Conservation (phyloP, 768 basidiomycete genomes). For the Tricholoma sp. region DNA sequence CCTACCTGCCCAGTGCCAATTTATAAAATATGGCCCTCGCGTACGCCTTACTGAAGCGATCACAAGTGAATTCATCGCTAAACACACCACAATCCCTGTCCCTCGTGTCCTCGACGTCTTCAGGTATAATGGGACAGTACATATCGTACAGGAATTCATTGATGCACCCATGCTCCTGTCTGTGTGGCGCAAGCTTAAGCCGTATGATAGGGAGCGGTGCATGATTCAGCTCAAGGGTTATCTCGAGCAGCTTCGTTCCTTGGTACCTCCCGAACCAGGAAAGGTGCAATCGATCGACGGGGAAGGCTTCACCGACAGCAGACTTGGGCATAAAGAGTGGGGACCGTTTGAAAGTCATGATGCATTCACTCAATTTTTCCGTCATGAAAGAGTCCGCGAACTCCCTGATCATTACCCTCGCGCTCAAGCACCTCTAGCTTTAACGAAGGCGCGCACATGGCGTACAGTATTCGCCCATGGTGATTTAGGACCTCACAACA, state of each 20-base stretch:
- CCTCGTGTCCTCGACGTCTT: constrained; percentile 13
- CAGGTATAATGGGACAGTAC: constrained; percentile 2
- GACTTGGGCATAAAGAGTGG: constrained; percentile 4
- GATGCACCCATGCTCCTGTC: constrained; percentile 7
- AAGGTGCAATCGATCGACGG: constrained; percentile 9
- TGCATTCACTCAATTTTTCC: background rate
- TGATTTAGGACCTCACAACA: constrained; percentile 15
- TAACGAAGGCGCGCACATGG: background rate
- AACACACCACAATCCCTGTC: constrained; percentile 11
- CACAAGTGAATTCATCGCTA: constrained; percentile 9
- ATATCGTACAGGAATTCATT: constrained; percentile 13
- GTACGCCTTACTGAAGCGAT: constrained; percentile 10
- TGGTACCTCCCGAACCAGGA: background rate
- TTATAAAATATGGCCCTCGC: background rate
- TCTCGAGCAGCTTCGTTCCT: constrained; percentile 10
- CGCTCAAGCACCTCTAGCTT: background rate
- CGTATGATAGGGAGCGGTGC: background rate
- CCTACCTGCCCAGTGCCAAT: background rate
- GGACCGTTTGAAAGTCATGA: constrained; percentile 7
- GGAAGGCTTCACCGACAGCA: constrained; percentile 2
- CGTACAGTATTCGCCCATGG: constrained; percentile 12
- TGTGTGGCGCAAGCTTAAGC: constrained; percentile 7
- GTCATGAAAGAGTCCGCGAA: background rate
- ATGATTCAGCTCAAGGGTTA: constrained; percentile 11
- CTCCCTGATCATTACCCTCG: background rate